phyloP scores from a whole-genome alignment of 169 alveolate species.

The Eimeria zaria region DNA sequence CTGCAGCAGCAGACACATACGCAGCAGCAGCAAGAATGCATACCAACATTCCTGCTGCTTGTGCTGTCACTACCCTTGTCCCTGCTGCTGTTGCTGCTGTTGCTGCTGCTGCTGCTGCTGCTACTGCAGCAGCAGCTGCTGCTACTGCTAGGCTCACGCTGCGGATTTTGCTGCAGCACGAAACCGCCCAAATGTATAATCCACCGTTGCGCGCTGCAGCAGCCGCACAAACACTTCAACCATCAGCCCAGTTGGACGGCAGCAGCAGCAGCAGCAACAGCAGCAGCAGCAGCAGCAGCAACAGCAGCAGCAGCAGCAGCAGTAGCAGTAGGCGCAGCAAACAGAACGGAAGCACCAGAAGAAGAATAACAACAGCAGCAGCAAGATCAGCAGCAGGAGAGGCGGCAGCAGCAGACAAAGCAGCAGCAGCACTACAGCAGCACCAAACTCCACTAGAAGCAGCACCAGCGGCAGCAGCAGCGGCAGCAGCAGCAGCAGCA shows the following conservation, averaged over 20 bases:
- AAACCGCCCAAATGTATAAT: neutral
- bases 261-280: too few relatives aligned
- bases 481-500: constrained; percentile 7
- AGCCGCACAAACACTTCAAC: neutral
- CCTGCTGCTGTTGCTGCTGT: neutral
- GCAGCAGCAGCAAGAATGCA: neutral
- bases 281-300: too few relatives aligned
- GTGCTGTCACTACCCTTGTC: neutral
- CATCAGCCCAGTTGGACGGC: too few relatives aligned
- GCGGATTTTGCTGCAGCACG: constrained; percentile 18
- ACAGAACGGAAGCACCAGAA: too few relatives aligned
- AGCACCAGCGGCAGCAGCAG: neutral
- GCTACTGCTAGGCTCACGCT: constrained; percentile 2
- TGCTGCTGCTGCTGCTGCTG: constrained; percentile 40
- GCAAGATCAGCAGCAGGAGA: too few relatives aligned
- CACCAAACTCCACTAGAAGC: too few relatives aligned
- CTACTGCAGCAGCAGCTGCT: too few relatives aligned
- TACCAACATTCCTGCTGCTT: neutral
- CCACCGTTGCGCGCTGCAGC: constrained; percentile 31
- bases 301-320: too few relatives aligned
- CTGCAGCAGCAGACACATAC: constrained; percentile 9
- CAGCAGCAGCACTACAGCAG: too few relatives aligned
- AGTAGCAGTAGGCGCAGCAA: too few relatives aligned
- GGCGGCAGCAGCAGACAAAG: too few relatives aligned
- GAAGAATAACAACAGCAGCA: too few relatives aligned